Evolutionary conservation across 2,329 filamentous ascomycete species (phyloP).

Genomic region (Neocatenulostroma microsporum): DNA sequence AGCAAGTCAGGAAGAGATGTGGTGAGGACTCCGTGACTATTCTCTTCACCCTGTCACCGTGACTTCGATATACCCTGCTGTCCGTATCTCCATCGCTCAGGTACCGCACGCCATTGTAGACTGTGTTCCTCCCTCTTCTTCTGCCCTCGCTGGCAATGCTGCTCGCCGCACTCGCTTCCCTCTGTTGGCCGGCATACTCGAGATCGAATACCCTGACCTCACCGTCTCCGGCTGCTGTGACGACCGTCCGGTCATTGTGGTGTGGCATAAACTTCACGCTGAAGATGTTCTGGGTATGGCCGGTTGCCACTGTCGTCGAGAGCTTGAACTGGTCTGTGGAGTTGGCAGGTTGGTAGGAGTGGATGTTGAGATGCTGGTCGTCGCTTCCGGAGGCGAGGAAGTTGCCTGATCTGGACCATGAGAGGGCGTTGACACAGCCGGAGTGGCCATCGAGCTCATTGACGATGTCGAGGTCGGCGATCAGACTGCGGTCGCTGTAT

Average conservation of each 20-base stretch:
- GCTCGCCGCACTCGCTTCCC: slow-evolving; percentile 36
- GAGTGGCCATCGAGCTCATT: slow-evolving; percentile 60
- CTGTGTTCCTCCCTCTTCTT: slow-evolving; percentile 44
- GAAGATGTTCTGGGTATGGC: slow-evolving; percentile 60
- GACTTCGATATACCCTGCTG: slow-evolving; percentile 54
- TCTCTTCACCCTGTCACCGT: slow-evolving; percentile 58
- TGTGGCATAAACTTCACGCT: slow-evolving; percentile 67
- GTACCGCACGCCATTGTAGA: slow-evolving; percentile 47
- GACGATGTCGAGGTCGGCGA: slow-evolving; percentile 59
- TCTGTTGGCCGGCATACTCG: slow-evolving; percentile 49
- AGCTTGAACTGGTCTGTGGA: slow-evolving; percentile 52
- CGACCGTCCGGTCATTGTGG: slow-evolving; percentile 56
- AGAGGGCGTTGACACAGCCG: slow-evolving; percentile 60
- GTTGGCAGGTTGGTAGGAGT: slow-evolving; percentile 54
- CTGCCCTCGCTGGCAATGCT: slow-evolving; percentile 40
- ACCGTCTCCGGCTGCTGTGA: slow-evolving; percentile 56
- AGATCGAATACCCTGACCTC: slow-evolving; percentile 62
- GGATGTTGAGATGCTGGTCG: slow-evolving; percentile 59
- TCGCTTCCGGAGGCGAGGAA: slow-evolving; percentile 61
- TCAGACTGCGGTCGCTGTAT: slow-evolving; percentile 54
- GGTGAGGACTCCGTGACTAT: slow-evolving; percentile 63
- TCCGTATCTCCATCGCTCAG: slow-evolving; percentile 54
- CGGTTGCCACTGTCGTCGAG: slow-evolving; percentile 54
- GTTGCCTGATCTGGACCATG: slow-evolving; percentile 56
- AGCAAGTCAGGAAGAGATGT: slow-evolving; percentile 61